These are phyloP conservation scores for Coffea eugenioides DNA, from an alignment of 257 asterid species.

Conservation along the genomic window DNA sequence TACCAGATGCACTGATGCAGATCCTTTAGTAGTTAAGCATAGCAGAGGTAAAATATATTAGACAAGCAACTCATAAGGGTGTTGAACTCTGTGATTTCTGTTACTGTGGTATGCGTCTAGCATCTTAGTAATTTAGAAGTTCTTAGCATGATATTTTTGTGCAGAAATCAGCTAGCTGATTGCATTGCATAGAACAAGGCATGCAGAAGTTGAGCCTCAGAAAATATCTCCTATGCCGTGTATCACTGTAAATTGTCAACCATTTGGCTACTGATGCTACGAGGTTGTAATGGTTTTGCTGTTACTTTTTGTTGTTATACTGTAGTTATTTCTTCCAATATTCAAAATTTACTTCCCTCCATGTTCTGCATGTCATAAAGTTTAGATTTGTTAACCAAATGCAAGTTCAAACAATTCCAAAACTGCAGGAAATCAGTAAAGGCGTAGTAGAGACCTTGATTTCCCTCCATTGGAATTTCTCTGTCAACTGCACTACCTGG, in stretches of 20 bases:
- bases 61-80: background rate
- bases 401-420: background rate
- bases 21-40: too few species aligned
- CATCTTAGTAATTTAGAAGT: too few species aligned
- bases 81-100: background rate
- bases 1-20: too few species aligned
- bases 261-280: background rate
- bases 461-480: conserved; percentile 15
- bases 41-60: too few species aligned
- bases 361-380: background rate
- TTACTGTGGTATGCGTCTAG: too few species aligned
- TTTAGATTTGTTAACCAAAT: background rate
- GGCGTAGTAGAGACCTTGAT: conserved; percentile 15
- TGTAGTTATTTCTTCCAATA: background rate
- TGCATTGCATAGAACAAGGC: too few species aligned
- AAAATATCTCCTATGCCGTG: too few species aligned
- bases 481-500: background rate
- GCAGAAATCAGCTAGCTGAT: too few species aligned
- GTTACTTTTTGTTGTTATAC: background rate
- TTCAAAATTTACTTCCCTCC: background rate
- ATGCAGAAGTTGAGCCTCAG: too few species aligned
- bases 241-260: too few species aligned
- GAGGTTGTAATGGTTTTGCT: background rate
- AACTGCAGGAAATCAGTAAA: background rate
- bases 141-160: too few species aligned